phyloP scores from a whole-genome alignment of 495 filamentous ascomycete species.

The Penicillium subrubescens region DNA sequence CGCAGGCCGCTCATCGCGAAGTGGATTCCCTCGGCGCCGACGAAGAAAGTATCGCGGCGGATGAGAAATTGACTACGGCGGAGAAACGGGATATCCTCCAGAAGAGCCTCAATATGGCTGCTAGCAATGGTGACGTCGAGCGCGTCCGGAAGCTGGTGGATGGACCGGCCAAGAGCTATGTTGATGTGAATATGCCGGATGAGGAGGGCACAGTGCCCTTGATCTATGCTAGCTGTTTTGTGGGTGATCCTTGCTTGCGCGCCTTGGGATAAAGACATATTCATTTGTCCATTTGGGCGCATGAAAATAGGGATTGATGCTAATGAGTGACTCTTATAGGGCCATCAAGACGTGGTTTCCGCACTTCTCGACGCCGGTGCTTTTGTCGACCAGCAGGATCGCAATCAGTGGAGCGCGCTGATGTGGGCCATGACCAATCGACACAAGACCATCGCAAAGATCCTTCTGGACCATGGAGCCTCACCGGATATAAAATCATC shows the following conservation, averaged over 20 bases:
- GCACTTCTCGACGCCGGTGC: conserved; percentile 84
- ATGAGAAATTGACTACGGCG: conserved; percentile 70
- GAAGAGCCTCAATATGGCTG: conserved; percentile 89
- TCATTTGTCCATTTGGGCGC: not conserved
- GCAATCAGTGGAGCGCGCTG: conserved; percentile 93
- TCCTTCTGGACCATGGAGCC: conserved; percentile 87
- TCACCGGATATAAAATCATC: conserved; percentile 95
- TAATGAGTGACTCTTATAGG: conserved; percentile 50
- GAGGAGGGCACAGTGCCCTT: conserved; percentile 93
- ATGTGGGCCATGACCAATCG: conserved; percentile 99
- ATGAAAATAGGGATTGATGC: not conserved
- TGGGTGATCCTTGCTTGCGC: conserved; percentile 48
- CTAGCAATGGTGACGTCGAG: conserved; percentile 92
- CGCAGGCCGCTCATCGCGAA: conserved; percentile 80
- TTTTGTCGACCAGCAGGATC: conserved; percentile 91
- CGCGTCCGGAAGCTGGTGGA: conserved; percentile 74
- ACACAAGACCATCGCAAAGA: conserved; percentile 92
- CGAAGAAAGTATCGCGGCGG: conserved; percentile 74
- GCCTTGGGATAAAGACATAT: not conserved
- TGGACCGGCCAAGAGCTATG: conserved; percentile 71
- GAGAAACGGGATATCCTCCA: conserved; percentile 84
- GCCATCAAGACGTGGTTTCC: conserved; percentile 87
- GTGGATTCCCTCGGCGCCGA: conserved; percentile 71
- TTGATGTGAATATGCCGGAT: conserved; percentile 89
- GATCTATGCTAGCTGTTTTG: conserved; percentile 99